Evolutionary conservation across 768 basidiomycete species (phyloP).

Genomic region (Hortiboletus campestris): DNA sequence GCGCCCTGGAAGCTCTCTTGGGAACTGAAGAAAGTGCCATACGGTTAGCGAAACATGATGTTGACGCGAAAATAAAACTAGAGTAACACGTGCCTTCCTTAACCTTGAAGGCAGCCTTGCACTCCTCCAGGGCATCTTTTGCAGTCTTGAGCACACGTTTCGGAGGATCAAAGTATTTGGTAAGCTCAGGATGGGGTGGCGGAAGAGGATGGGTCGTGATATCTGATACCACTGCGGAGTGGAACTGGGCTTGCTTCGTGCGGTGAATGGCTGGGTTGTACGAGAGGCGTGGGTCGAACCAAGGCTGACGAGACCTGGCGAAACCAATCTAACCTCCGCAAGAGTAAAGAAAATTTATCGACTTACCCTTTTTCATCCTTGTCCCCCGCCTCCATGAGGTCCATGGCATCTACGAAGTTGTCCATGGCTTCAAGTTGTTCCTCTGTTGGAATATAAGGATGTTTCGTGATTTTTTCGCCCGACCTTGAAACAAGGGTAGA

Average conservation of each 20-base stretch:
- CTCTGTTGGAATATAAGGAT: conserved; percentile 80
- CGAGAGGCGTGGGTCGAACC: conserved; percentile 76
- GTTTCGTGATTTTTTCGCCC: conserved; percentile 69
- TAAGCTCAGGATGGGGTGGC: conserved; percentile 81
- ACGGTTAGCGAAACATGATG: neutral
- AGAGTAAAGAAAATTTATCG: neutral
- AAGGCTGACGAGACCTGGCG: conserved; percentile 56
- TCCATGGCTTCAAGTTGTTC: conserved; percentile 83
- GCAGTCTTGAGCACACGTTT: conserved; percentile 62
- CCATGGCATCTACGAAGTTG: conserved; percentile 83
- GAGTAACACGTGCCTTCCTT: conserved; percentile 57
- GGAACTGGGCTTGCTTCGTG: conserved; percentile 90
- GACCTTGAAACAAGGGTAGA: conserved; percentile 69
- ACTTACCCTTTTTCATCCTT: conserved; percentile 73
- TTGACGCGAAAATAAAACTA: neutral
- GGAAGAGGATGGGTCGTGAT: conserved; percentile 72
- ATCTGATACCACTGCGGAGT: conserved; percentile 76
- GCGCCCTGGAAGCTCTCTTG: conserved; percentile 54
- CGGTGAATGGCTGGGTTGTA: conserved; percentile 92
- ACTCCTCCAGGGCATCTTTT: conserved; percentile 52
- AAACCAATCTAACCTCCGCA: conserved; percentile 1
- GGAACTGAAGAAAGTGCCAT: conserved; percentile 44
- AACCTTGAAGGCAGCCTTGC: conserved; percentile 68
- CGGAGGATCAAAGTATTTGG: conserved; percentile 83
- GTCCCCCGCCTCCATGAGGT: conserved; percentile 74